These are phyloP conservation scores for Penicillium riverlandense DNA, from an alignment of 495 filamentous ascomycete species.

Conservation along the genomic window DNA sequence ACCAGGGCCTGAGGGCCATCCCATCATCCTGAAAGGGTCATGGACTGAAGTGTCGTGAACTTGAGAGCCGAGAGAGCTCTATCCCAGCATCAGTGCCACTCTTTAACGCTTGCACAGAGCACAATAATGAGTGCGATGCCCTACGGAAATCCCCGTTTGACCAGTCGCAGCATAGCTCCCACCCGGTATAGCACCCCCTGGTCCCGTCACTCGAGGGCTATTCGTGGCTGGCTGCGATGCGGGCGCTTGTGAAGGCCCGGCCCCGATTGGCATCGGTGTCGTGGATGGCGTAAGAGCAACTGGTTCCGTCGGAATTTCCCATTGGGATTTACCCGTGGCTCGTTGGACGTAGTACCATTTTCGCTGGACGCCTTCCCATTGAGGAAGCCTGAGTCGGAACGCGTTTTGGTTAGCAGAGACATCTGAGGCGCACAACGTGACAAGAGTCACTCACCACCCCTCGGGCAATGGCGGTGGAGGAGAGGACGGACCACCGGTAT, in stretches of 20 bases:
- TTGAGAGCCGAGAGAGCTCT: constrained; percentile 20
- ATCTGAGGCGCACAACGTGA: neutral
- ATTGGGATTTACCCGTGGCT: constrained; percentile 66
- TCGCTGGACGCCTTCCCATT: constrained; percentile 67
- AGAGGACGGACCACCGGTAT: constrained; percentile 62
- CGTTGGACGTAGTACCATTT: constrained; percentile 80
- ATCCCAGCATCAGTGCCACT: constrained; percentile 24
- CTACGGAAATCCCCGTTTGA: constrained; percentile 23
- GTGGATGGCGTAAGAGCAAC: constrained; percentile 35
- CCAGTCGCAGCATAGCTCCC: constrained; percentile 10
- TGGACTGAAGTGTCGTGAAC: constrained; percentile 3
- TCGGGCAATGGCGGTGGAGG: constrained; percentile 61
- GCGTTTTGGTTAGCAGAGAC: neutral
- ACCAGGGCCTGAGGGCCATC: constrained; percentile 8
- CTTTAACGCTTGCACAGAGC: constrained; percentile 11
- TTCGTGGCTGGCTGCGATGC: constrained; percentile 9
- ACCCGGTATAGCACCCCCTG: constrained; percentile 7
- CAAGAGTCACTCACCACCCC: constrained; percentile 51
- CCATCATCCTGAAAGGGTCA: constrained; percentile 7
- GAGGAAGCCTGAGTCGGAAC: constrained; percentile 52
- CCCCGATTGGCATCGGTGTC: constrained; percentile 23
- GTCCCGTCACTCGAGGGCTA: constrained; percentile 6
- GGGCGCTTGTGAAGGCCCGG: constrained; percentile 23
- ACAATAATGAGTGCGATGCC: constrained; percentile 15
- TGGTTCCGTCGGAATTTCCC: constrained; percentile 67